Evolutionary conservation across 2,329 filamentous ascomycete genomes (phyloP), one percentile per base, ranked within the genome.

Genomic region (Aspergillus japonicus): DNA sequence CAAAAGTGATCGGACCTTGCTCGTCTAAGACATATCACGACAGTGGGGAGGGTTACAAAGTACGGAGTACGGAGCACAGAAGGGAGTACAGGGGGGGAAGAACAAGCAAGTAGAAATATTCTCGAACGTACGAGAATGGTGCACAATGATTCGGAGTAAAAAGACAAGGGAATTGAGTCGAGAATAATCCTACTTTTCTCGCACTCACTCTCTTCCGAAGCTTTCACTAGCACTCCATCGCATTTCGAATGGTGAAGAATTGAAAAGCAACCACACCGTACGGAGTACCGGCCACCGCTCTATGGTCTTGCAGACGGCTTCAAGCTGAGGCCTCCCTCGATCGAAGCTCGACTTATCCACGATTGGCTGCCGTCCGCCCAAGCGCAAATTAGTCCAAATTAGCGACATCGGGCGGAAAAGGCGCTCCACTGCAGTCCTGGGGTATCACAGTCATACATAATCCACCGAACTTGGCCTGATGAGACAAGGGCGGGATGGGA

Each of bases 401-500:
- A 44, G 39, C 39, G 39, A 44, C 39, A n/a, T 44, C 39, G 14
- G 16, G 39, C 39, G n/a, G 39, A 19, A 44, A 44, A 44, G 53
- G 21, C 42, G 14, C 53, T 31, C 53, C 53, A 48, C 42, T 16
- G 29, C 16, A 39, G 29, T 14, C 31, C 47, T 7, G 26, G 26
- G 42, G 42, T 44, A 47, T 55, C 42, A 47, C 42, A 55, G 29
- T 14, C 39, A 47, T 55, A 35, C 53, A 33, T 12, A 6, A 48
- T 39, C 44, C 47, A 55, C 53, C 42, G 53, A 47, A 31, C 19
- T 33, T 31, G 42, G 42, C 21, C 24, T 31, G 23, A 47, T 55
- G 53, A 55, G 53, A 55, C 53, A 55, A 55, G 53, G 53, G 53
- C 42, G 53, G 52, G 53, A 55, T 31, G 42, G n/a, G 35, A 50